Base-by-base conservation (phyloP, 179 eudicot genomes). In the Sideroxylon spinosum region DNA sequence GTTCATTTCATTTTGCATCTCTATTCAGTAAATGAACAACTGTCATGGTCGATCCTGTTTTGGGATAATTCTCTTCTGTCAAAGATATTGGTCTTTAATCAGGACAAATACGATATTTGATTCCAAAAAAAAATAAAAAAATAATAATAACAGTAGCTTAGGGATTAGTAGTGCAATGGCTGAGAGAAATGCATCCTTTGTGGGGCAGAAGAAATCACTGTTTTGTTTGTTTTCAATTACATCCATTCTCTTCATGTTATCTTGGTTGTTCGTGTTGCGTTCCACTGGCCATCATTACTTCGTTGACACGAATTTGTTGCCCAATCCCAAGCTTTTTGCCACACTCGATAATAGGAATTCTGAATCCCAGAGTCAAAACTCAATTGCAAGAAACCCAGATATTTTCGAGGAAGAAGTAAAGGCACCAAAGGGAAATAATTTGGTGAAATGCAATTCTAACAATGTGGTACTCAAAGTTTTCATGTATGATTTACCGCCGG, bases 401-500 rank as follows among this genome's bases (percentile, higher is more conserved):
- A 71, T 25, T 78, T 68, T 73, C 59, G 46, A 63, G 76, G 79
- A 75, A 22, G 28, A 59, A 46, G 28, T 52, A 12, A 64, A 44
- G 57, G 37, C 46, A 6, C 44, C 63, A 25, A 9, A 7, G 19
- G 53, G 67, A 61, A 44, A 25, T 23, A 73, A 20, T 5, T 28
- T 75, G 22, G 19, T 63, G 11, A 75, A 78, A 25, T 85, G 83
- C 78, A 80, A 64, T 49, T 32, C 66, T 59, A 81, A 63, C 1
- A 82, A 82, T 53, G 71, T 50, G 48, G 76, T 85, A 9, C 85
- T 90, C 55, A 93, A 89, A 81, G 98, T 95, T 73, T 95, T 85
- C 82, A 90, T 95, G 98, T 91, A 91, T 87, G 90, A 95, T 76
- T 83, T 95, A 55, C 95, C 95, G 6, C 84, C 95, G 0, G 87